Percentiles rank a stretch among this genome's conserved stretches.
Evolutionary conservation across 2,329 filamentous ascomycete genomes (phyloP).

Genomic region (Pseudopithomyces maydicus): DNA sequence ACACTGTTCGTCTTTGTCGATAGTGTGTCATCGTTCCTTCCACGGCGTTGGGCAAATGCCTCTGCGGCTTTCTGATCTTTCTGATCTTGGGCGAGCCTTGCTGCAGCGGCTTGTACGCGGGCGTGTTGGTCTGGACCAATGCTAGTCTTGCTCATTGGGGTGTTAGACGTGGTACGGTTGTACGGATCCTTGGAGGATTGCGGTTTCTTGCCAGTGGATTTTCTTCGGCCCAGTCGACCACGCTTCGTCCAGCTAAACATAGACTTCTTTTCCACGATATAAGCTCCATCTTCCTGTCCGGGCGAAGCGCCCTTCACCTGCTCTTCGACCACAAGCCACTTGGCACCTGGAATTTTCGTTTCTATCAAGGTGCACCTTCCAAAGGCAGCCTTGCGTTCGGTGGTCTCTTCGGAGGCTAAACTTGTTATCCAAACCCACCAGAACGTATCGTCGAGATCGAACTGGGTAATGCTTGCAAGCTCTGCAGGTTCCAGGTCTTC

Average conservation of each 20-base stretch:
- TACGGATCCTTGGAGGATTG: conserved; percentile 57
- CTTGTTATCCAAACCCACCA: conserved; percentile 99
- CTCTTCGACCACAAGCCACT: conserved; percentile 95
- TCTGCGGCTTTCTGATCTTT: conserved; percentile 60
- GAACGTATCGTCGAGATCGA: conserved; percentile 92
- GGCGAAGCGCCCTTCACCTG: conserved; percentile 91
- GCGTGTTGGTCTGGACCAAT: conserved; percentile 92
- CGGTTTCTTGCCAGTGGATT: conserved; percentile 50
- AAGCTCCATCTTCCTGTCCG: conserved; percentile 81
- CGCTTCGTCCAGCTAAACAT: conserved; percentile 85
- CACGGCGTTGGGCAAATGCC: conserved; percentile 58
- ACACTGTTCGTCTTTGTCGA: conserved; percentile 84
- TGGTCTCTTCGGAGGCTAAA: conserved; percentile 86
- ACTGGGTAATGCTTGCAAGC: conserved; percentile 84
- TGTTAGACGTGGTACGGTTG: conserved; percentile 54
- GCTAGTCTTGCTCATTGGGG: conserved; percentile 74
- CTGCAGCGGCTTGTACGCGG: conserved; percentile 88
- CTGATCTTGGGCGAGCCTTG: conserved; percentile 76
- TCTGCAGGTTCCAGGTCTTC: conserved; percentile 85
- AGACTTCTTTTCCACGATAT: conserved; percentile 93
- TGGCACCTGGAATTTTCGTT: conserved; percentile 77
- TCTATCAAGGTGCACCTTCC: conserved; percentile 92
- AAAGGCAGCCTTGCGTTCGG: conserved; percentile 86
- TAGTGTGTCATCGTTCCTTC: conserved; percentile 59
- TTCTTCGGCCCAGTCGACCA: conserved; percentile 66